Conservation (phyloP, 2,329 filamentous ascomycete genomes). For the Aspergillus novoparasiticus region DNA sequence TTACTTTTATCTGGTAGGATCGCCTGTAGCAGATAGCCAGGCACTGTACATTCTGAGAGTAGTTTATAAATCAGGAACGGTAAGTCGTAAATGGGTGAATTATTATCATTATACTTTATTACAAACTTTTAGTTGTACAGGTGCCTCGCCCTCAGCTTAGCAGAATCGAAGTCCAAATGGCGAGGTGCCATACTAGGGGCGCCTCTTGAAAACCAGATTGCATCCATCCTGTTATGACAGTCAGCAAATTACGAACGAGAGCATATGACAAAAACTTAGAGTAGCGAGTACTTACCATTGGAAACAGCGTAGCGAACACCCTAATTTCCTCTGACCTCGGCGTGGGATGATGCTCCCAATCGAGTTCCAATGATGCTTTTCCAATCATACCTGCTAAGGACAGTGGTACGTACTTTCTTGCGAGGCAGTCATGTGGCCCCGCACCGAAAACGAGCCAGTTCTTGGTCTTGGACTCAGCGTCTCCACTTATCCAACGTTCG, state of each 20-base stretch:
- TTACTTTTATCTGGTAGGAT: background rate
- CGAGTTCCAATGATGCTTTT: constrained; percentile 53
- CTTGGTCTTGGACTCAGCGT: constrained; percentile 54
- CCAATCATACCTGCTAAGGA: constrained; percentile 57
- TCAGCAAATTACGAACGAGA: background rate
- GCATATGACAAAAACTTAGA: background rate
- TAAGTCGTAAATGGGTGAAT: background rate
- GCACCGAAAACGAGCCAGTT: constrained; percentile 60
- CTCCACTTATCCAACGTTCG: constrained; percentile 56
- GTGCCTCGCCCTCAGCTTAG: background rate
- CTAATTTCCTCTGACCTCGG: constrained; percentile 52
- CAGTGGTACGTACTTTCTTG: constrained; percentile 53
- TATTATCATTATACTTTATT: background rate
- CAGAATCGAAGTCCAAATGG: background rate
- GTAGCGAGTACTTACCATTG: constrained; percentile 44
- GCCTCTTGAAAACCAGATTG: constrained; percentile 24
- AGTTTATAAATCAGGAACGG: background rate
- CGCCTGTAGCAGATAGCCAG: background rate
- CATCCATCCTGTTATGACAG: constrained; percentile 1
- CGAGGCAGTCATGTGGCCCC: constrained; percentile 55
- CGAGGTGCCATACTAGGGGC: constrained; percentile 13
- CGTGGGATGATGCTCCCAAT: constrained; percentile 56
- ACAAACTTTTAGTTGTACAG: background rate
- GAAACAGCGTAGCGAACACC: constrained; percentile 55
- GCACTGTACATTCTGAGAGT: background rate